phyloP scores from a whole-genome alignment of 495 filamentous ascomycete genomes.

The Aspergillus sclerotiicarbonarius region DNA sequence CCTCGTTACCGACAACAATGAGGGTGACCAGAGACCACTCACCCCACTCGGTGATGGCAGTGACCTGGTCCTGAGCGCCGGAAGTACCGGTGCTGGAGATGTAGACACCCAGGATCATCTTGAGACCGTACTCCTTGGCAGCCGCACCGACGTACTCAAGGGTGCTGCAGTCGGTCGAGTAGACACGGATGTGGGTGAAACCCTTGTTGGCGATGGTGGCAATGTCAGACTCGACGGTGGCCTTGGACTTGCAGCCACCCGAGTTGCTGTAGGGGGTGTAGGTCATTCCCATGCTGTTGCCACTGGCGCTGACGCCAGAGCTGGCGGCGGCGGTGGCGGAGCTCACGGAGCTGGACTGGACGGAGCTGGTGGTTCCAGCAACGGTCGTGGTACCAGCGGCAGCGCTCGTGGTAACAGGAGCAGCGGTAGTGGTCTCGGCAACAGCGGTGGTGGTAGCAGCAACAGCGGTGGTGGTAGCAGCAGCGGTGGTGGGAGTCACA shows the following conservation, averaged over 20 bases:
- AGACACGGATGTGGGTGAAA: slow-evolving; percentile 81
- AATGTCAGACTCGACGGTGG: slow-evolving; percentile 64
- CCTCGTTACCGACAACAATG: slow-evolving; percentile 88
- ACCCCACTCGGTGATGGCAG: slow-evolving; percentile 68
- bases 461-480: slow-evolving; percentile 20
- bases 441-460: slow-evolving; percentile 14
- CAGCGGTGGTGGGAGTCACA: slow-evolving; percentile 21
- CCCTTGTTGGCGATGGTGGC: slow-evolving; percentile 65
- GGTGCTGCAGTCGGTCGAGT: slow-evolving; percentile 85
- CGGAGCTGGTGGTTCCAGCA: slow-evolving; percentile 5
- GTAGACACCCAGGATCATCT: slow-evolving; percentile 83
- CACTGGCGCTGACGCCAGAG: slow-evolving; percentile 21
- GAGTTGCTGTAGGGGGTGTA: slow-evolving; percentile 76
- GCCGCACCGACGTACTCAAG: slow-evolving; percentile 72
- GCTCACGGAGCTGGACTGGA: background rate
- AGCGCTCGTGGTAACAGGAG: slow-evolving; percentile 17
- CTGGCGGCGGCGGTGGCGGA: slow-evolving; percentile 19
- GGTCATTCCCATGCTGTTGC: slow-evolving; percentile 79
- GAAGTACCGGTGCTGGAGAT: slow-evolving; percentile 63
- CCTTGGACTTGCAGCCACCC: slow-evolving; percentile 65
- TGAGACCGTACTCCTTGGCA: slow-evolving; percentile 59
- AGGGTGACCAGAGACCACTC: slow-evolving; percentile 74
- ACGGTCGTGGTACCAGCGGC: slow-evolving; percentile 6
- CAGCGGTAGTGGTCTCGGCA: slow-evolving; percentile 15
- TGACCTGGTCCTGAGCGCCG: slow-evolving; percentile 64